Evolutionary conservation across 257 asterid species (phyloP), one percentile per base, ranked within the genome.

Genomic region (Echium plantagineum): DNA sequence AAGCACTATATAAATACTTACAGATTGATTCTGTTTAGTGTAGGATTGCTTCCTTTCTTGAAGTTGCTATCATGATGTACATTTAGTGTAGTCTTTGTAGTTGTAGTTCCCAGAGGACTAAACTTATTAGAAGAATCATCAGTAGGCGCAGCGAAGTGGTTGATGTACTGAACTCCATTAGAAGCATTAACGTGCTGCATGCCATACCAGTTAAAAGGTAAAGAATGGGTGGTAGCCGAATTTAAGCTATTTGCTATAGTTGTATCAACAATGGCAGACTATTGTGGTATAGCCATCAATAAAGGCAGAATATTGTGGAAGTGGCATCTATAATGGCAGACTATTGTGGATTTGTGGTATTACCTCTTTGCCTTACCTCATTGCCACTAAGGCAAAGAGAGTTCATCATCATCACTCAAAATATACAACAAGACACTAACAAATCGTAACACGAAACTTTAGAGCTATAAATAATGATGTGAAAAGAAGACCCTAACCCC

Each of bases 11-110:
- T 20, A 10, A 46, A 32, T 52, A 73, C 94, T 76, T 79, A 86
- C 94, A 76, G 90, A 63, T 77, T 81, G 61, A 80, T 80, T 75
- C 85, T 77, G 74, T 86, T 79, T 31, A 89, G 71, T 9, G 67
- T 66, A 35, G 81, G 74, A 60, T 63, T 66, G 71, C 54, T 61
- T 57, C 70, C 78, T 63, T 75, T 66, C 38, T 62, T 66, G 47
- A 52, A 58, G 75, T 61, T 65, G 69, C 66, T 73, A 49, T 67
- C 64, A 28, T 63, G 71, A 57, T 71, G 78, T 21, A 52, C 55
- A 17, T 30, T 64, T 13, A 65, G 22, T 57, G 68, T 75, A 59
- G 63, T 71, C 61, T 67, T 66, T 30, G 38, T 69, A 66, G 66
- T 65, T 63, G 53, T 19, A 47, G 71, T 56, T 51, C 65, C 79